phyloP scores from a whole-genome alignment of 768 basidiomycete genomes.

The Baorangia bicolor region DNA sequence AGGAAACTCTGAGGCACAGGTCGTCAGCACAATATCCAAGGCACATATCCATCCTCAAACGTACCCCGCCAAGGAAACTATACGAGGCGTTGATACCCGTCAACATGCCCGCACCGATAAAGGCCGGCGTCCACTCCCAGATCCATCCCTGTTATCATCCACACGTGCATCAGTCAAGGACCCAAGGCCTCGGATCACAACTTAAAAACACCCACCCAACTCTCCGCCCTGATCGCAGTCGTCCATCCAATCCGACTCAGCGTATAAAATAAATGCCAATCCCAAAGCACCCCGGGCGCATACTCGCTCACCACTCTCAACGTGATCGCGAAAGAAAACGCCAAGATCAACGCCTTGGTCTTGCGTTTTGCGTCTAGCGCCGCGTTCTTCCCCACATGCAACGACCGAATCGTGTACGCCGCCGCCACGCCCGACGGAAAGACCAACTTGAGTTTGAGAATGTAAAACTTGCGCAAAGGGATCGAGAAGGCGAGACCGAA shows the following conservation, averaged over 20 bases:
- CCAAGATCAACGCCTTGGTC: slow-evolving; percentile 46
- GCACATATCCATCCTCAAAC: slow-evolving; percentile 11
- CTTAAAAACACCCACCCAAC: slow-evolving; percentile 44
- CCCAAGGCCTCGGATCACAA: not conserved
- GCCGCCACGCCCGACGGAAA: slow-evolving; percentile 69
- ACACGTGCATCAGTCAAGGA: not conserved
- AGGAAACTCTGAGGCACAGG: slow-evolving; percentile 43
- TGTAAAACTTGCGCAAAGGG: slow-evolving; percentile 60
- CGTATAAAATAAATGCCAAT: slow-evolving; percentile 67
- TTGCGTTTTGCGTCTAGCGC: slow-evolving; percentile 55
- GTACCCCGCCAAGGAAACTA: slow-evolving; percentile 48
- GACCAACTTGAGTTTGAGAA: slow-evolving; percentile 59
- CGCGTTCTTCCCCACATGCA: slow-evolving; percentile 52
- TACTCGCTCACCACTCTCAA: slow-evolving; percentile 57
- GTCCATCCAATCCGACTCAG: slow-evolving; percentile 59
- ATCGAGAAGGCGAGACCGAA: slow-evolving; percentile 69
- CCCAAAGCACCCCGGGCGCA: slow-evolving; percentile 58
- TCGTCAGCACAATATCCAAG: not conserved
- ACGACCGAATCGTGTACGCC: slow-evolving; percentile 61
- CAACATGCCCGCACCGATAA: slow-evolving; percentile 60
- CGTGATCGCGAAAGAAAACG: slow-evolving; percentile 47
- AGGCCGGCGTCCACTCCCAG: slow-evolving; percentile 46
- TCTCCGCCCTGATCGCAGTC: slow-evolving; percentile 56
- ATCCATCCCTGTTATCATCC: slow-evolving; percentile 31
- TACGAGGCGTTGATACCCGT: slow-evolving; percentile 56